Base-by-base conservation (phyloP, 2,329 filamentous ascomycete species). In the Sordariomycetes sp. region DNA sequence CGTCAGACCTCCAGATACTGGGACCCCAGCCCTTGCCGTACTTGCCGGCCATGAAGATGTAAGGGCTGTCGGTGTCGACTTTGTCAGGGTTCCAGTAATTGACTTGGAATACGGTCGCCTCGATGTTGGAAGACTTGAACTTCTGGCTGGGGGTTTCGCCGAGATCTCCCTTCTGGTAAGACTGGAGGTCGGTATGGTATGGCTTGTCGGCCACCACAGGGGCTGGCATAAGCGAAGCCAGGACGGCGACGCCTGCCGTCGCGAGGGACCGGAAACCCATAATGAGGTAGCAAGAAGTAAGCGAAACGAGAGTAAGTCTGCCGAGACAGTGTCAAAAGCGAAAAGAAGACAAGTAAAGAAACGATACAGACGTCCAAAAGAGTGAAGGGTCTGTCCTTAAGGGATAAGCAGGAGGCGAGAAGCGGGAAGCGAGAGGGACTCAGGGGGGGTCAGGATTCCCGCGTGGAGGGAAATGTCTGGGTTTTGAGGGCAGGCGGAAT, bases 71-170 rank as follows among this genome's bases (percentile, higher is more conserved):
- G n/a, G 17, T 20, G 39, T 58, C 50, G 31, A 47, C 37, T 17
- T 39, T 41, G 11, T 37, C 19, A n/a, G 38, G 37, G 25, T 56
- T 41, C 46, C 50, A 55, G 2, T 41, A 35, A 33, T 57, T 56
- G 36, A 60, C 44, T 30, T 57, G 53, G 27, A 59, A 45, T 6
- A 55, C 37, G 4, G 58, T 54, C 2, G 53, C 55, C 16, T 51
- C 33, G 21, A 59, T 46, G 9, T 47, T 38, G n/a, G 50, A 50
- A 0, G 55, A 55, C 24, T 41, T 40, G 35, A 56, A 60, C 1
- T 41, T 45, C 36, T 61, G 57, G 29, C 41, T 49, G 19, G 56
- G 54, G 21, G 48, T 21, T 9, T 34, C 24, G 11, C 24, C 24
- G 10, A 34, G 12, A 2, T 11, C 24, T n/a, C 33, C 33, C 9